Percentiles rank a stretch among this genome's conserved stretches.
Conservation (phyloP, 805 yeast genomes). For the Yamadazyma philogaea region DNA sequence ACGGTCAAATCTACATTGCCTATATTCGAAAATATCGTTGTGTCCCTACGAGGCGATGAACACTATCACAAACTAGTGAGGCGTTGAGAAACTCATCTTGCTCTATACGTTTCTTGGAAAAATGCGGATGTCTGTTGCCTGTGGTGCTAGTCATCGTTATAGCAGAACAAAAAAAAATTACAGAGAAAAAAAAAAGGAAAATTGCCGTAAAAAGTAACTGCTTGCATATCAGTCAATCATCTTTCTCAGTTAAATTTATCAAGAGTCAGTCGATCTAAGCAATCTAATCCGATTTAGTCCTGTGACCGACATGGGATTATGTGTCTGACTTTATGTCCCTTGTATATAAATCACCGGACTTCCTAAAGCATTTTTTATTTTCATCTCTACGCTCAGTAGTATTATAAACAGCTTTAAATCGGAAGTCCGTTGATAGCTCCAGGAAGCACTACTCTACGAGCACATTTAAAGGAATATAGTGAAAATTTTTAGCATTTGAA, state of each 20-base stretch:
- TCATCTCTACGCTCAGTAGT: background rate
- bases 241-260: background rate
- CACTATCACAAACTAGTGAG: too few species aligned
- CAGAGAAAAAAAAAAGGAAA: conserved; percentile 1
- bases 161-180: background rate
- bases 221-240: background rate
- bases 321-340: background rate
- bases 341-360: conserved; percentile 3
- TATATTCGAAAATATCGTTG: too few species aligned
- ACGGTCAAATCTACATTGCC: too few species aligned
- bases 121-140: conserved; percentile 1
- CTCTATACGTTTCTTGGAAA: background rate
- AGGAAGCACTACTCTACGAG: too few species aligned
- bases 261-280: background rate
- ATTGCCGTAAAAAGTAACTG: conserved; percentile 5
- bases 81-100: background rate
- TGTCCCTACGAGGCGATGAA: too few species aligned
- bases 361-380: background rate
- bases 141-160: background rate
- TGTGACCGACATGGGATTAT: background rate
- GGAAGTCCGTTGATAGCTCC: conserved; percentile 11
- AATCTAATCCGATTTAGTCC: background rate
- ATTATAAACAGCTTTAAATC: background rate
- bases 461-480: too few species aligned
- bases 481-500: too few species aligned